phyloP scores from a whole-genome alignment of 495 filamentous ascomycete genomes.

The Astrocystis sublimbata region DNA sequence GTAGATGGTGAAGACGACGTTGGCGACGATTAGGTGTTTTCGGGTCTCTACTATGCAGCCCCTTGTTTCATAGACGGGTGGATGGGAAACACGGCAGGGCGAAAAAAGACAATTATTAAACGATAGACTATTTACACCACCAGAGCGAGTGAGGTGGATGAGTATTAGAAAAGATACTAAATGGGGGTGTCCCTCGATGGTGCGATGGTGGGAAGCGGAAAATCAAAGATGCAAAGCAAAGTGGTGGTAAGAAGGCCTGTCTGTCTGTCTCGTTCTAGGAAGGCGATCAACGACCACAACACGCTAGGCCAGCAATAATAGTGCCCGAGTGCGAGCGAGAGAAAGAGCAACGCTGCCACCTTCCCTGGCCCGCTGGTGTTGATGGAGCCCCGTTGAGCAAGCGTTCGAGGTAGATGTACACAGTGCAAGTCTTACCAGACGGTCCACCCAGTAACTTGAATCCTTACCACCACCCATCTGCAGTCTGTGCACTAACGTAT shows the following conservation, averaged over 20 bases:
- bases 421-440: neutral
- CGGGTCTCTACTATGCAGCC: conserved; percentile 3
- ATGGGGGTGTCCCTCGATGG: neutral
- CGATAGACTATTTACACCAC: conserved; percentile 45
- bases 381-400: neutral
- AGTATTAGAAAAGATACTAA: conserved; percentile 33
- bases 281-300: neutral
- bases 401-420: neutral
- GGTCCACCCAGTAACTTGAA: neutral
- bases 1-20: conserved; percentile 5
- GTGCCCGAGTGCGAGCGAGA: too few species aligned
- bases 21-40: conserved; percentile 9
- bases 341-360: too few species aligned
- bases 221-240: conserved; percentile 12
- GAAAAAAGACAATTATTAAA: conserved; percentile 34
- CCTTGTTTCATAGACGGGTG: conserved; percentile 19
- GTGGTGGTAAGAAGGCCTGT: conserved; percentile 5
- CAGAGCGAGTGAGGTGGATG: conserved; percentile 53
- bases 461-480: too few species aligned
- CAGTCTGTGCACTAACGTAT: too few species aligned
- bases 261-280: neutral
- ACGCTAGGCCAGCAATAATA: too few species aligned
- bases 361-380: too few species aligned
- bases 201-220: conserved; percentile 5
- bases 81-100: conserved; percentile 27